Evolutionary conservation across 1,284 basidiomycete species (phyloP).

Genomic region (Vanrija sp.): DNA sequence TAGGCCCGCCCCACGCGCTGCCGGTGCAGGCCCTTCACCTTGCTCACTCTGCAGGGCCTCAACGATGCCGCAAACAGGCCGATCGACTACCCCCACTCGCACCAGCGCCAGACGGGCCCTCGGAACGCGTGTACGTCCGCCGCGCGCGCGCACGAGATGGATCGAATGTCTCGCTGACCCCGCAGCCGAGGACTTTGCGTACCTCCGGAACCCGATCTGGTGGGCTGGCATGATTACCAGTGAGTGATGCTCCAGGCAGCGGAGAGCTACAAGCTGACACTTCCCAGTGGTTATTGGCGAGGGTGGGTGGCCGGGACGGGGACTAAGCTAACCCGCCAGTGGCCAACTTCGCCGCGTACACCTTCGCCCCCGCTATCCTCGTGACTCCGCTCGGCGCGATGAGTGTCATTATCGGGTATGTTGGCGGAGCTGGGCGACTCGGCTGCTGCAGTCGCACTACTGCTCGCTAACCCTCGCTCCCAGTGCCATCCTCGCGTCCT

Average conservation of each 20-base stretch:
- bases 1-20: conserved; percentile 37
- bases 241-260: conserved; percentile 53
- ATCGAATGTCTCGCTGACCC: not conserved
- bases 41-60: conserved; percentile 58
- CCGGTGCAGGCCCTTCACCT: not conserved
- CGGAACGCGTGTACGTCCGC: conserved; percentile 70
- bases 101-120: conserved; percentile 51
- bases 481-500: conserved; percentile 87
- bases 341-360: conserved; percentile 98
- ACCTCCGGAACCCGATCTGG: conserved; percentile 93
- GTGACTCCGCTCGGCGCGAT: conserved; percentile 94
- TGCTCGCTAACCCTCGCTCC: not conserved
- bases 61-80: conserved; percentile 66
- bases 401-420: conserved; percentile 91
- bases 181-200: conserved; percentile 74
- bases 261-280: conserved; percentile 7
- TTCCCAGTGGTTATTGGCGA: conserved; percentile 79
- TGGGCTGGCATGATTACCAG: conserved; percentile 94
- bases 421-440: not conserved
- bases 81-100: conserved; percentile 65
- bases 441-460: not conserved
- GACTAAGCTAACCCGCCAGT: conserved; percentile 54
- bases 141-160: conserved; percentile 51
- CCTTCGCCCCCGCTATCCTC: conserved; percentile 94
- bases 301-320: conserved; percentile 53